phyloP scores from a whole-genome alignment of 257 asterid genomes.

The Gynochthodes officinalis region DNA sequence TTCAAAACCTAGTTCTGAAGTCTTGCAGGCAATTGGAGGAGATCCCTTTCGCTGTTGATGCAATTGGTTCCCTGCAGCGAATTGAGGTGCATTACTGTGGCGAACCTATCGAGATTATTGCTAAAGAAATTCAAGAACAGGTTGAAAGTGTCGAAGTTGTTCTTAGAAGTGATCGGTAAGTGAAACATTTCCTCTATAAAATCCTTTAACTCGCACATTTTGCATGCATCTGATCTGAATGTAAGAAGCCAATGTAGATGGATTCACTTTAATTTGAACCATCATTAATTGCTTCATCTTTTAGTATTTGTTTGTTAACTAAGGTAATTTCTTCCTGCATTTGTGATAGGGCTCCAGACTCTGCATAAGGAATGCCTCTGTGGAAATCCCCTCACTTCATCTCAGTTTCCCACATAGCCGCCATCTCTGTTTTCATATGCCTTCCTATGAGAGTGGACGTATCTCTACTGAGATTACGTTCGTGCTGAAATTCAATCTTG shows the following conservation, averaged over 20 bases:
- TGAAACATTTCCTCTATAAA: background rate
- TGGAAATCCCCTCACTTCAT: background rate
- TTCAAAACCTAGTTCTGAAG: background rate
- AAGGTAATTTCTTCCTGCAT: background rate
- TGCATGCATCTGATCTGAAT: no score
- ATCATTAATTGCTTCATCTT: no score
- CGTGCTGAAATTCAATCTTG: no score
- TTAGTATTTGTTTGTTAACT: background rate
- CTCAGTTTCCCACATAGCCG: background rate
- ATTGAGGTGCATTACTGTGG: conserved; percentile 16
- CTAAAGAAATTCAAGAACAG: conserved; percentile 2
- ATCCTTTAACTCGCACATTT: background rate
- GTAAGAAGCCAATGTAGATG: background rate
- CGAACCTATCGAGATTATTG: conserved; percentile 7
- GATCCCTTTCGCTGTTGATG: background rate
- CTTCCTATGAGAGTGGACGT: no score
- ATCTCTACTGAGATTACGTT: no score
- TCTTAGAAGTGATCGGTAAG: background rate
- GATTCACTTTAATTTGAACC: no score
- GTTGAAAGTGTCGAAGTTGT: conserved; percentile 10
- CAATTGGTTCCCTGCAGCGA: background rate
- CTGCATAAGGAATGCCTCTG: background rate
- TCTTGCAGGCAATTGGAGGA: background rate
- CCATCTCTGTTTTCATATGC: no score
- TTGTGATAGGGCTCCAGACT: background rate